phyloP scores from a whole-genome alignment of 805 yeast species.

The Candida awuae region DNA sequence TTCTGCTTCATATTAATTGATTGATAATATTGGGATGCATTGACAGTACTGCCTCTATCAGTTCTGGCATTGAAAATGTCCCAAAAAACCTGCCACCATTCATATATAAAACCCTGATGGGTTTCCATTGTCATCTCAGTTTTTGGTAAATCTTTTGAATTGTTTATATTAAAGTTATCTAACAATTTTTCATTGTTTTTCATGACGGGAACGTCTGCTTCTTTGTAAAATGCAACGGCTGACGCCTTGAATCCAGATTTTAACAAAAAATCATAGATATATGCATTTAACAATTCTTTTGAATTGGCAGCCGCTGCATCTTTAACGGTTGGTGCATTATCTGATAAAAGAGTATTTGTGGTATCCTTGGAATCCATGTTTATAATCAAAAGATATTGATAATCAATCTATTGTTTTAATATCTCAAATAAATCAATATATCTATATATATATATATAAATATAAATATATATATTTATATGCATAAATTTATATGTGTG shows the following conservation, averaged over 20 bases:
- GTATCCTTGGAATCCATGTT: background rate
- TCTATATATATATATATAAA: background rate
- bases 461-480: background rate
- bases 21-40: conserved; percentile 67
- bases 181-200: conserved; percentile 22
- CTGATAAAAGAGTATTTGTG: background rate
- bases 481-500: too few species aligned
- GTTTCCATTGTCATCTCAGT: conserved; percentile 61
- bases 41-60: conserved; percentile 50
- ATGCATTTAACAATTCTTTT: conserved; percentile 64
- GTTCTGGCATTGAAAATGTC: conserved; percentile 81
- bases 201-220: conserved; percentile 58
- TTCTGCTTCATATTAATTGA: conserved; percentile 51
- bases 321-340: conserved; percentile 23
- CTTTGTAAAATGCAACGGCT: conserved; percentile 66
- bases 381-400: background rate
- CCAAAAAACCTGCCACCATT: conserved; percentile 98
- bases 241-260: conserved; percentile 66
- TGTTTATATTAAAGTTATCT: conserved; percentile 3
- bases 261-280: conserved; percentile 75
- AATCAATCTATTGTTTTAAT: too few species aligned
- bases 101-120: conserved; percentile 79
- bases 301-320: conserved; percentile 44
- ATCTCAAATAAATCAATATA: too few species aligned
- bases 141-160: conserved; percentile 35